These are phyloP conservation scores for Goffeauzyma gilvescens DNA, from an alignment of 768 basidiomycete species.

Conservation along the genomic window DNA sequence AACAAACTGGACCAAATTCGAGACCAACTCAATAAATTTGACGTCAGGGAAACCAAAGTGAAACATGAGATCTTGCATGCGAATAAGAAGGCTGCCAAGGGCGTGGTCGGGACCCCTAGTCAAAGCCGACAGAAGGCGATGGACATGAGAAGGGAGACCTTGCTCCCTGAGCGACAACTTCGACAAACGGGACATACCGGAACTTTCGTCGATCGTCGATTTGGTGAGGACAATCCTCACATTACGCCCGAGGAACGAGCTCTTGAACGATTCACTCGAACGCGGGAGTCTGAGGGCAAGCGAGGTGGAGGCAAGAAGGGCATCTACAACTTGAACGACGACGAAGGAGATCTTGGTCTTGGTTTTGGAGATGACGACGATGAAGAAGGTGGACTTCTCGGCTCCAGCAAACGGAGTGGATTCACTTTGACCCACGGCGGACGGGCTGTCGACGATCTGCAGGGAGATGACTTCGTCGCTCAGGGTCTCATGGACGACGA, in stretches of 20 bases:
- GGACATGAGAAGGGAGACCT: slow-evolving; percentile 67
- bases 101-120: slow-evolving; percentile 61
- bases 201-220: slow-evolving; percentile 78
- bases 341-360: slow-evolving; percentile 32
- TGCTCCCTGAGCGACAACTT: slow-evolving; percentile 71
- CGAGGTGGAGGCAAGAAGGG: slow-evolving; percentile 41
- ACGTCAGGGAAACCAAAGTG: slow-evolving; percentile 72
- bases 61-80: too few relatives aligned
- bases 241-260: slow-evolving; percentile 93
- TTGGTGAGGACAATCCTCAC: slow-evolving; percentile 82
- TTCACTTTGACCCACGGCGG: slow-evolving; percentile 28
- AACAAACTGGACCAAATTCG: slow-evolving; percentile 68
- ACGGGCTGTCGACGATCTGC: slow-evolving; percentile 25
- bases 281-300: slow-evolving; percentile 57
- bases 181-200: slow-evolving; percentile 50
- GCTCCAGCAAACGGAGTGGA: background rate
- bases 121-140: slow-evolving; percentile 77
- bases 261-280: slow-evolving; percentile 84
- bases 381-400: slow-evolving; percentile 2
- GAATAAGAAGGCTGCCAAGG: slow-evolving; percentile 40
- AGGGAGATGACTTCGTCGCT: slow-evolving; percentile 25
- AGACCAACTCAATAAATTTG: slow-evolving; percentile 76
- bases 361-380: slow-evolving; percentile 37
- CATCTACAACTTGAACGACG: slow-evolving; percentile 60
- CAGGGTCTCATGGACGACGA: slow-evolving; percentile 26